Percentiles rank a stretch among this genome's conserved stretches.
Evolutionary conservation across 2,329 filamentous ascomycete species (phyloP).

Genomic region (Colletotrichum ledebouriae): DNA sequence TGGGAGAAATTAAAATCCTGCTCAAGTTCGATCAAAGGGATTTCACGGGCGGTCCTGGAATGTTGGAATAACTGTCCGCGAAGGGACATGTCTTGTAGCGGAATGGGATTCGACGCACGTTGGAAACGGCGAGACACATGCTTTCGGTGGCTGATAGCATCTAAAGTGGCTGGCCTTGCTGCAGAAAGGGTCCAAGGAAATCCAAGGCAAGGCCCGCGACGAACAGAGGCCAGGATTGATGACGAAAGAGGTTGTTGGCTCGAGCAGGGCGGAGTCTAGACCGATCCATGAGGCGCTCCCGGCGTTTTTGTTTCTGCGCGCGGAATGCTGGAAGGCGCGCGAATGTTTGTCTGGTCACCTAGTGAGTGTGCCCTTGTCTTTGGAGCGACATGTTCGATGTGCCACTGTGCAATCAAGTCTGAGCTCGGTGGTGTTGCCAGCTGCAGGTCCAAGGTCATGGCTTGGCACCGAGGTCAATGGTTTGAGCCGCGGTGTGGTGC

Average conservation of each 20-base stretch:
- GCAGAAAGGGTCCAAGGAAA: conserved; percentile 25
- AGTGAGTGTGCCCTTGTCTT: not conserved
- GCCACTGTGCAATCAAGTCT: conserved; percentile 3
- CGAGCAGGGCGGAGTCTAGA: conserved; percentile 26
- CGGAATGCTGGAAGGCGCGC: conserved; percentile 15
- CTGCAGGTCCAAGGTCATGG: conserved; percentile 19
- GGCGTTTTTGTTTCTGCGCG: conserved; percentile 15
- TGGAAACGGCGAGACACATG: conserved; percentile 6
- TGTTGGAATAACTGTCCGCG: not conserved
- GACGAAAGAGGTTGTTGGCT: conserved; percentile 28
- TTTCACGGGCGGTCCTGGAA: not conserved
- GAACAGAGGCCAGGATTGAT: conserved; percentile 9
- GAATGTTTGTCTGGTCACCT: not conserved
- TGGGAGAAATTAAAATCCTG: not conserved
- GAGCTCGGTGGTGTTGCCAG: conserved; percentile 8
- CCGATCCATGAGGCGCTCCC: conserved; percentile 12
- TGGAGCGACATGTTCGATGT: conserved; percentile 2
- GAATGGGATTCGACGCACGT: conserved; percentile 7
- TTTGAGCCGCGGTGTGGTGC: conserved; percentile 6
- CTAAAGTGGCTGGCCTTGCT: conserved; percentile 29
- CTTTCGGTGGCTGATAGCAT: conserved; percentile 18
- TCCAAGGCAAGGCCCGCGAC: conserved; percentile 9
- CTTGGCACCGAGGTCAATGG: not conserved
- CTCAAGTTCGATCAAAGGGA: not conserved
- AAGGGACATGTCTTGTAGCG: not conserved